Conservation (phyloP, 2,329 filamentous ascomycete genomes). For the Colletotrichum higginsianum region DNA sequence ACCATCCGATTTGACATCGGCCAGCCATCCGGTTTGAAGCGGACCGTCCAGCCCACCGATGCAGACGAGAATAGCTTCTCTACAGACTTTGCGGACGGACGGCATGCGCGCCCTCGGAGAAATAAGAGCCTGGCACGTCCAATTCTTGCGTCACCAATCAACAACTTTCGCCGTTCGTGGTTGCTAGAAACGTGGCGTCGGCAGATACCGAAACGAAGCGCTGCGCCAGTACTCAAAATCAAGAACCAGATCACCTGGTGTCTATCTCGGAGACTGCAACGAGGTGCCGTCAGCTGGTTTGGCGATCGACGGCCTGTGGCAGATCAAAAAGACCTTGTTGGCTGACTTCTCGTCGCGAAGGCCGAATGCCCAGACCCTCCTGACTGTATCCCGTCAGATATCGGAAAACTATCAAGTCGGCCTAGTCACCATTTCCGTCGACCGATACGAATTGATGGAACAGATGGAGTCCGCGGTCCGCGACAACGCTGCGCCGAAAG, state of each 20-base stretch:
- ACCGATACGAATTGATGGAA: neutral
- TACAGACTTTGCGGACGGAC: slow-evolving; percentile 7
- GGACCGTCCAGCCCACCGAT: no score
- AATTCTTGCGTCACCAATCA: neutral
- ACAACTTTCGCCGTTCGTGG: slow-evolving; percentile 1
- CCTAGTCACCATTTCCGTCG: neutral
- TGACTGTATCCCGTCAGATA: neutral
- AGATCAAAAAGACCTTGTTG: neutral
- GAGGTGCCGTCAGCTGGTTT: neutral
- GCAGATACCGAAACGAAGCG: neutral
- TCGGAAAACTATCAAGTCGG: neutral
- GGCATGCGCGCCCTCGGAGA: slow-evolving; percentile 22
- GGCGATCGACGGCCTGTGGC: slow-evolving; percentile 4
- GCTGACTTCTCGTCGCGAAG: no score
- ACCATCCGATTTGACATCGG: no score
- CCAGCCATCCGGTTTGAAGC: no score
- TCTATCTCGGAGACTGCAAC: neutral
- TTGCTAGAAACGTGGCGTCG: neutral
- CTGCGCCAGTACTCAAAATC: neutral
- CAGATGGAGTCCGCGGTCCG: slow-evolving; percentile 13
- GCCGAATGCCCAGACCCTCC: neutral
- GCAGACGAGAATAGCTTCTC: neutral
- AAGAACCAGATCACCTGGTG: neutral
- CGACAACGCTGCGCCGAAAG: slow-evolving; percentile 13
- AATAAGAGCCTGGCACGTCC: neutral